Evolutionary conservation across 345 rosid species (phyloP).

Genomic region (Eucalyptus fibrosa): DNA sequence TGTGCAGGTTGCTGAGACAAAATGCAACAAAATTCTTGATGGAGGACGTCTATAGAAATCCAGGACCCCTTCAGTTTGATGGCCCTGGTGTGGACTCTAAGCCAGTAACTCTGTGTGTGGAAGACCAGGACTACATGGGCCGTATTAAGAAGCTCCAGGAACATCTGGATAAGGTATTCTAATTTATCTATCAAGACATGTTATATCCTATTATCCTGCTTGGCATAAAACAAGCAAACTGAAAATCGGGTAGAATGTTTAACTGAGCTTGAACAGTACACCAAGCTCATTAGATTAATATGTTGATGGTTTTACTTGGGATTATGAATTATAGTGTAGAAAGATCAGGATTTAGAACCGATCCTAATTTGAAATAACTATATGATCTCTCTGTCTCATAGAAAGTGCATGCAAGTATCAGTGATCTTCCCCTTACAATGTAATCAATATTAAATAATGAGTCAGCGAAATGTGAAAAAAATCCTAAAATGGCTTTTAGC

Average conservation of each 20-base stretch:
- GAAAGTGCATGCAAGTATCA: background rate
- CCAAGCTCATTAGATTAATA: background rate
- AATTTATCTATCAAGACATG: background rate
- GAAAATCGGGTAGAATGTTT: background rate
- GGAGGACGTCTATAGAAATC: constrained; percentile 94
- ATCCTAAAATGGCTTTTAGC: background rate
- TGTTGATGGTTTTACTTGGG: background rate
- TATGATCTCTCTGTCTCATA: background rate
- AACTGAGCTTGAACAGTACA: background rate
- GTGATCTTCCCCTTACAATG: background rate
- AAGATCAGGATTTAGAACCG: background rate
- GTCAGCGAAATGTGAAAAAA: background rate
- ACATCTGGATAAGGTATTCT: constrained; percentile 68
- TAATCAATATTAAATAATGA: background rate
- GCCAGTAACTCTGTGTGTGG: constrained; percentile 75
- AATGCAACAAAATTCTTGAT: constrained; percentile 63
- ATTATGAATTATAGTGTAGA: background rate
- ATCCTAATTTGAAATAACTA: background rate
- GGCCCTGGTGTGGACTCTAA: constrained; percentile 97
- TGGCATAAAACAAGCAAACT: background rate
- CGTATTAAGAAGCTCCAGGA: constrained; percentile 85
- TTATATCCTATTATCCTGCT: background rate
- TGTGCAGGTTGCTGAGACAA: constrained; percentile 65
- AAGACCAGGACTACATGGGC: constrained; percentile 99
- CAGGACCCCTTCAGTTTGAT: constrained; percentile 92